Conservation (phyloP, 2,329 filamentous ascomycete species). For the Chaetomium sp. region DNA sequence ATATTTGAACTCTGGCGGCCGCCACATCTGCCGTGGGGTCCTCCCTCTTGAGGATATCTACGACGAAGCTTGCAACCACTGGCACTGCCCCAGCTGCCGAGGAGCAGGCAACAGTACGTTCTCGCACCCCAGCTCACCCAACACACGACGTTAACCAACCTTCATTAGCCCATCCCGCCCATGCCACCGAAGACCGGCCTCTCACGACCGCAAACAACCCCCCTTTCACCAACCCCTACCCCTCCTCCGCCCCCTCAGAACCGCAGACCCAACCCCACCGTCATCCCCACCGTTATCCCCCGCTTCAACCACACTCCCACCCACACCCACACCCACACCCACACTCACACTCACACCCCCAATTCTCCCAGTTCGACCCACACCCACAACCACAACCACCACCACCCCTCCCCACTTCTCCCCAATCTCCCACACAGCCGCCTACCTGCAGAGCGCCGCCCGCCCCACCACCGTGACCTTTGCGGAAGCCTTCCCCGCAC, state of each 20-base stretch:
- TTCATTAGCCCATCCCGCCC: background rate
- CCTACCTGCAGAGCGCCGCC: conserved; percentile 14
- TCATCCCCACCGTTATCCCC: background rate
- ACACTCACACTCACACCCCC: background rate
- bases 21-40: background rate
- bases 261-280: background rate
- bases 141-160: too few relatives aligned
- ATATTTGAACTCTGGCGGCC: background rate
- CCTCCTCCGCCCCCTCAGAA: background rate
- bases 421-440: background rate
- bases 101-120: background rate
- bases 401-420: background rate
- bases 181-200: background rate
- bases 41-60: background rate
- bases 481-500: conserved; percentile 14
- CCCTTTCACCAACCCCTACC: background rate
- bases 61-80: conserved; percentile 11
- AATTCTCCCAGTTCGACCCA: background rate
- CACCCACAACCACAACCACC: background rate
- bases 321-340: background rate
- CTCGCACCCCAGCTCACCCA: too few relatives aligned
- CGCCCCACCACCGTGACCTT: conserved; percentile 12
- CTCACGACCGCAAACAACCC: background rate
- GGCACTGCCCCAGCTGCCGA: conserved; percentile 12
- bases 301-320: background rate